phyloP scores from a whole-genome alignment of 2,329 filamentous ascomycete species.

The Claviceps sorghi region DNA sequence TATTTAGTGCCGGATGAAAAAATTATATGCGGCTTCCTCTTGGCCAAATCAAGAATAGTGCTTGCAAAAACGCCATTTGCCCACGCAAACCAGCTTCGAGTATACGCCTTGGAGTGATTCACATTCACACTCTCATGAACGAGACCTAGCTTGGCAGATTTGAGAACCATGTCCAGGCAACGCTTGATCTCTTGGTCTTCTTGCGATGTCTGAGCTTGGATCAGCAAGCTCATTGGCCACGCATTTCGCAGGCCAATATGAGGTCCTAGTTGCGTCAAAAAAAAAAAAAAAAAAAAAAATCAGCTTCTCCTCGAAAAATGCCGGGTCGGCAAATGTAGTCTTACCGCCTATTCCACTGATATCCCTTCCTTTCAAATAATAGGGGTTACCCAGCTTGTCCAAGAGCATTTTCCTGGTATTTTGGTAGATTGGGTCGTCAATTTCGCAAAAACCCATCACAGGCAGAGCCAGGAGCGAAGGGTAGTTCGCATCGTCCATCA shows the following conservation, averaged over 20 bases:
- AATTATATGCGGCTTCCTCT: conserved; percentile 74
- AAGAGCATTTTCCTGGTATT: conserved; percentile 75
- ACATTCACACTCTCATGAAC: conserved; percentile 91
- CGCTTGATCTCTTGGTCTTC: conserved; percentile 68
- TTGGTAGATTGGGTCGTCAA: conserved; percentile 57
- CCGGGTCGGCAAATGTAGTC: conserved; percentile 8
- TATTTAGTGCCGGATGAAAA: conserved; percentile 56
- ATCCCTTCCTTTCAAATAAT: conserved; percentile 60
- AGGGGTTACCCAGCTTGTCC: conserved; percentile 66
- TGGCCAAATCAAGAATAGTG: conserved; percentile 78
- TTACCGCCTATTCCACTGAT: conserved; percentile 82
- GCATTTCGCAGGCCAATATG: conserved; percentile 76
- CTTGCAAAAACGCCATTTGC: conserved; percentile 93
- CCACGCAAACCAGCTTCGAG: conserved; percentile 93
- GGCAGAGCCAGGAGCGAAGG: conserved; percentile 68
- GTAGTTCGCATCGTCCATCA: conserved; percentile 86
- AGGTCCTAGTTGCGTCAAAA: conserved; percentile 26
- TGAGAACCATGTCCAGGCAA: conserved; percentile 60
- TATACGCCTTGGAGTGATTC: conserved; percentile 50
- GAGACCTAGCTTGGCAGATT: conserved; percentile 61
- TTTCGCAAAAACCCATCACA: conserved; percentile 57
- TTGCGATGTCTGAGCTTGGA: conserved; percentile 80
- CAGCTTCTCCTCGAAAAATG: conserved; percentile 4
- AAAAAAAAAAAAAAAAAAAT: not conserved
- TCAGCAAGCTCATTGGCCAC: conserved; percentile 91